A percentile compares a stretch with the other conserved stretches of the same genome.
These are phyloP conservation scores for Macrotyloma uniflorum DNA, from an alignment of 306 rosid species.

Conservation along the genomic window DNA sequence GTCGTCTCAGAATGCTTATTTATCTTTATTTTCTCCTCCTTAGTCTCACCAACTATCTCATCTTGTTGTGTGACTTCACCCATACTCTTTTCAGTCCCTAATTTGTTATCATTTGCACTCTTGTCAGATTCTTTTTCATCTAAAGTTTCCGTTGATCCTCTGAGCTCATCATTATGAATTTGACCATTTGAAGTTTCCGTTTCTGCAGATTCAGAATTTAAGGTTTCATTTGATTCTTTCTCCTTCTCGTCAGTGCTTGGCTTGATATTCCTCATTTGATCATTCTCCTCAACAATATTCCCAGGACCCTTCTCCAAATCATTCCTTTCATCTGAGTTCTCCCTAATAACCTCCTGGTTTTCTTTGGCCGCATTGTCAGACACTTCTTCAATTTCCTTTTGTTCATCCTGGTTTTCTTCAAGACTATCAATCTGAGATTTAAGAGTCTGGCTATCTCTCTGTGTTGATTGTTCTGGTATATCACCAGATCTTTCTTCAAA, in stretches of 20 bases:
- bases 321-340: conserved; percentile 35
- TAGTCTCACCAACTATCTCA: conserved; percentile 40
- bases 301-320: conserved; percentile 27
- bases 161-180: conserved; percentile 35
- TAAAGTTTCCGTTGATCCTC: conserved; percentile 28
- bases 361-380: conserved; percentile 37
- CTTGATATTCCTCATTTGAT: conserved; percentile 36
- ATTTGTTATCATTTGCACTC: conserved; percentile 33
- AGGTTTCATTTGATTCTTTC: conserved; percentile 37
- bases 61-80: conserved; percentile 44
- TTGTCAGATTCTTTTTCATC: conserved; percentile 39
- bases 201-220: conserved; percentile 43
- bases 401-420: conserved; percentile 39
- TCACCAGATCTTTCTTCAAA: conserved; percentile 54
- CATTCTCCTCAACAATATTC: conserved; percentile 36
- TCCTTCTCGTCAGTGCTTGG: conserved; percentile 46
- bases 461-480: conserved; percentile 41
- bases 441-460: conserved; percentile 38
- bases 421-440: conserved; percentile 36
- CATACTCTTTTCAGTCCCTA: conserved; percentile 40
- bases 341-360: conserved; percentile 36
- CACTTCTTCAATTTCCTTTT: conserved; percentile 33
- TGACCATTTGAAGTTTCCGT: conserved; percentile 35
- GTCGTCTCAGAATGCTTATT: conserved; percentile 27
- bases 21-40: conserved; percentile 46